Percentiles rank a stretch among this genome's conserved stretches.
phyloP scores from a whole-genome alignment of 345 rosid genomes.

The Eutrema japonicum region DNA sequence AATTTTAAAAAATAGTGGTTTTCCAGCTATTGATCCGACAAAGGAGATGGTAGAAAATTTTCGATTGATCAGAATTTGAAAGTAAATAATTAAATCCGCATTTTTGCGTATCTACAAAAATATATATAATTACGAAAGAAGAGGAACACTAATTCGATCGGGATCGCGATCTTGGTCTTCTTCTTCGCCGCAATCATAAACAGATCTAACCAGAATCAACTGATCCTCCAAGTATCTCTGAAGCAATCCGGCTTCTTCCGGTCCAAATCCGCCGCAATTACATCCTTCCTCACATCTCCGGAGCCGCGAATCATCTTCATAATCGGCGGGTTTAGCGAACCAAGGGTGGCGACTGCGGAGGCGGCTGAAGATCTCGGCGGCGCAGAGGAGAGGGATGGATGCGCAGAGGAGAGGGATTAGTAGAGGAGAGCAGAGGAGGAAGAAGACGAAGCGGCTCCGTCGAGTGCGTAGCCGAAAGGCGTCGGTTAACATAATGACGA shows the following conservation, averaged over 20 bases:
- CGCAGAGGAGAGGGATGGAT: slow-evolving; percentile 59
- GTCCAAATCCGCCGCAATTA: slow-evolving; percentile 40
- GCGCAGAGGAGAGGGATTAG: slow-evolving; percentile 63
- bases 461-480: slow-evolving; percentile 51
- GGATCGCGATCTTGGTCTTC: slow-evolving; percentile 26
- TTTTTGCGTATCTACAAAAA: background rate
- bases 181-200: slow-evolving; percentile 59
- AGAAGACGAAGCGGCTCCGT: slow-evolving; percentile 56
- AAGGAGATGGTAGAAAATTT: background rate
- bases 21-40: no score
- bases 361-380: slow-evolving; percentile 52
- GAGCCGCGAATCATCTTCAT: slow-evolving; percentile 45
- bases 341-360: slow-evolving; percentile 44
- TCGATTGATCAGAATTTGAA: background rate
- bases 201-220: slow-evolving; percentile 58
- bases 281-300: slow-evolving; percentile 63
- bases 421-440: slow-evolving; percentile 62
- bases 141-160: slow-evolving; percentile 40
- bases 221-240: slow-evolving; percentile 77
- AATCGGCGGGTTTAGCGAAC: slow-evolving; percentile 27
- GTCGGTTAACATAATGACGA: slow-evolving; percentile 50
- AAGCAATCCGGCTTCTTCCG: slow-evolving; percentile 53
- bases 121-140: slow-evolving; percentile 43
- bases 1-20: no score
- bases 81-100: background rate